Evolutionary conservation across 1,139 yeast genomes (phyloP).

Genomic region (Zygoascus sp.): DNA sequence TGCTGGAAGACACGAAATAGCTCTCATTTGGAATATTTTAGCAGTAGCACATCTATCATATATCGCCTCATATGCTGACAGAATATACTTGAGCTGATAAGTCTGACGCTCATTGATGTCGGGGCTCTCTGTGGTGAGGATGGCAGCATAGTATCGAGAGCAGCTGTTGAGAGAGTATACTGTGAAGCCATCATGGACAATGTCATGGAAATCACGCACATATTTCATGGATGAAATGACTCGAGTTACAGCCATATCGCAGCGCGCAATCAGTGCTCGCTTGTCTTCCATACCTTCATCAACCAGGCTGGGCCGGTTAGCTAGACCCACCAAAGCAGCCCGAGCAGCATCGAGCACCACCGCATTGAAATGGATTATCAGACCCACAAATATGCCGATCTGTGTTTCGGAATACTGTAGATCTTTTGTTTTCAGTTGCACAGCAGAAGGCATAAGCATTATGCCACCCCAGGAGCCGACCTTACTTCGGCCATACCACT

Average conservation of each 20-base stretch:
- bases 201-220: not conserved
- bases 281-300: not conserved
- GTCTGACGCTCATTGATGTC: not conserved
- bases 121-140: not conserved
- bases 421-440: not conserved
- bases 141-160: not conserved
- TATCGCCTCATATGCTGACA: not conserved
- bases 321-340: not conserved
- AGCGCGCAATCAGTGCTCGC: not conserved
- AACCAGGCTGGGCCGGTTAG: not conserved
- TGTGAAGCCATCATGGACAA: not conserved
- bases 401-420: not conserved
- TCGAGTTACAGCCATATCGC: conserved; percentile 1
- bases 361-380: not conserved
- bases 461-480: not conserved
- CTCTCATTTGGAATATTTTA: not conserved
- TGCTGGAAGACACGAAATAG: not conserved
- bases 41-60: not conserved
- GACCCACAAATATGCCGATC: not conserved
- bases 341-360: not conserved
- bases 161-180: not conserved
- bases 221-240: not conserved
- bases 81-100: not conserved
- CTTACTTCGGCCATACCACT: not conserved
- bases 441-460: not conserved